Conservation (phyloP, 2,329 filamentous ascomycete genomes). For the Claviceps cyperi region DNA sequence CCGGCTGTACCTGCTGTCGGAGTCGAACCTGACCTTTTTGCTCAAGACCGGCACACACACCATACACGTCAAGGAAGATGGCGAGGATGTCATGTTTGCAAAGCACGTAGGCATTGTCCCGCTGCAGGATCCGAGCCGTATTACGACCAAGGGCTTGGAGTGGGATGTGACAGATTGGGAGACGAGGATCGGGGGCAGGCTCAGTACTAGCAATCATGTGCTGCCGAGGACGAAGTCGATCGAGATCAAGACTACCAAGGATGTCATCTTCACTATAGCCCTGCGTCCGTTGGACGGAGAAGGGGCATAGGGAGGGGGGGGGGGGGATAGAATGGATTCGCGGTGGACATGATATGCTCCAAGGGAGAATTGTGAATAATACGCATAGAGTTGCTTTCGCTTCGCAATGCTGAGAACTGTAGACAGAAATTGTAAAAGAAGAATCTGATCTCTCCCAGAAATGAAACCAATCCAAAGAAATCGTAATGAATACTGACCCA, state of each 20-base stretch:
- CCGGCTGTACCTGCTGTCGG: slow-evolving; percentile 64
- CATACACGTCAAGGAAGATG: slow-evolving; percentile 46
- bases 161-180: slow-evolving; percentile 83
- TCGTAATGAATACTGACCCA: neutral
- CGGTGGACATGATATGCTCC: neutral
- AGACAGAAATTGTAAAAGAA: too few relatives aligned
- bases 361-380: slow-evolving; percentile 8
- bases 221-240: slow-evolving; percentile 42
- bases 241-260: slow-evolving; percentile 45
- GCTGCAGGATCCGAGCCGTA: slow-evolving; percentile 60
- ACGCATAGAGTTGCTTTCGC: neutral
- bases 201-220: slow-evolving; percentile 75
- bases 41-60: slow-evolving; percentile 53
- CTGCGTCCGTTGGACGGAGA: slow-evolving; percentile 26
- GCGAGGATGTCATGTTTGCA: slow-evolving; percentile 43
- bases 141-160: slow-evolving; percentile 67
- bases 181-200: slow-evolving; percentile 56
- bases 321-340: neutral
- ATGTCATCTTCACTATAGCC: slow-evolving; percentile 64
- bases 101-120: slow-evolving; percentile 80
- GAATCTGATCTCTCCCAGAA: too few relatives aligned
- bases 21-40: slow-evolving; percentile 68
- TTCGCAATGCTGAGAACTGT: too few relatives aligned
- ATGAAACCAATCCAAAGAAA: too few relatives aligned
- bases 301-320: slow-evolving; percentile 4